Conservation (phyloP, 2,329 filamentous ascomycete genomes). For the Lachnellula arida region DNA sequence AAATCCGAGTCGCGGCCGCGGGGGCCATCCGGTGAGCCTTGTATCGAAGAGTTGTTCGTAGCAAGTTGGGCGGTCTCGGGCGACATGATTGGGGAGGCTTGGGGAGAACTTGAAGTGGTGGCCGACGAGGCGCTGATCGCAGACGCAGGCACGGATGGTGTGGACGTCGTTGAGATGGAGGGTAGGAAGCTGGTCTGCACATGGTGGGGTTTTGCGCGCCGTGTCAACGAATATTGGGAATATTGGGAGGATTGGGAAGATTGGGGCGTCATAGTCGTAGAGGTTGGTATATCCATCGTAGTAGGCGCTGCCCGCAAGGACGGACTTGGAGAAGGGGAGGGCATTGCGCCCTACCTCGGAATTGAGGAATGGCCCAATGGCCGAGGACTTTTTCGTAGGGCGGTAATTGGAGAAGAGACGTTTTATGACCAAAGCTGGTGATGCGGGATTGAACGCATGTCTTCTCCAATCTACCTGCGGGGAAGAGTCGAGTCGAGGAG, state of each 20-base stretch:
- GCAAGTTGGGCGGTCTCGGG: slow-evolving; percentile 46
- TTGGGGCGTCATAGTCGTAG: slow-evolving; percentile 15
- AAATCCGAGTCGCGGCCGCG: slow-evolving; percentile 51
- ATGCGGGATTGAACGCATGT: slow-evolving; percentile 26
- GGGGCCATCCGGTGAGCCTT: slow-evolving; percentile 61
- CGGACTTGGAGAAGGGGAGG: slow-evolving; percentile 18
- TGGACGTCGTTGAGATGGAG: slow-evolving; percentile 14
- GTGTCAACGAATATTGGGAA: slow-evolving; percentile 15
- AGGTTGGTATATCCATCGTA: slow-evolving; percentile 3
- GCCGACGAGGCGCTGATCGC: slow-evolving; percentile 53
- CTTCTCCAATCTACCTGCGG: slow-evolving; percentile 7
- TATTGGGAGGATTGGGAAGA: slow-evolving; percentile 15
- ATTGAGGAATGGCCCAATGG: slow-evolving; percentile 19
- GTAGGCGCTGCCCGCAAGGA: slow-evolving; percentile 12
- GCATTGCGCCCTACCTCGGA: slow-evolving; percentile 14
- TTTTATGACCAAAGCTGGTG: slow-evolving; percentile 21
- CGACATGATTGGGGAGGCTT: slow-evolving; percentile 54
- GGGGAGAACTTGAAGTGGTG: slow-evolving; percentile 48
- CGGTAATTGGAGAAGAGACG: slow-evolving; percentile 11
- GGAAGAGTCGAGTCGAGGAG: not conserved
- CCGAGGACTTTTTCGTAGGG: slow-evolving; percentile 14
- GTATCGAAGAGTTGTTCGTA: slow-evolving; percentile 58
- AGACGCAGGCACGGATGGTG: slow-evolving; percentile 43
- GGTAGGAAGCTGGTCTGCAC: slow-evolving; percentile 30
- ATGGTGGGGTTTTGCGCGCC: slow-evolving; percentile 26